Percentiles rank a stretch among this genome's conserved stretches.
phyloP scores from a whole-genome alignment of 805 yeast species.

The Metschnikowia vanudenii region DNA sequence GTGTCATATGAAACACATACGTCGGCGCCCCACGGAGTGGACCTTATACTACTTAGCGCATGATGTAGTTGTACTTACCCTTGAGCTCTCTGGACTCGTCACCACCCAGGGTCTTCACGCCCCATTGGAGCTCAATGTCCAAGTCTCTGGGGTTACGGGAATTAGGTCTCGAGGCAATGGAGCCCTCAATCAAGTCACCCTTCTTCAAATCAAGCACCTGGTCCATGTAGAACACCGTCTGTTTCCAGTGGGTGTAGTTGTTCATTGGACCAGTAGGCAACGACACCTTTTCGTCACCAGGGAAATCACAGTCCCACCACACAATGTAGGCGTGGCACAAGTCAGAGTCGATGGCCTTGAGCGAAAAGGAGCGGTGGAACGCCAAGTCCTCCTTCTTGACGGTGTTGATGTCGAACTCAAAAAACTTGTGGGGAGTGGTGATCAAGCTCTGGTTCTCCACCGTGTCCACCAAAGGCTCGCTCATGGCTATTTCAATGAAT shows the following conservation, averaged over 20 bases:
- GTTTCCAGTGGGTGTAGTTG: conserved; percentile 98
- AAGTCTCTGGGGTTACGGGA: conserved; percentile 79
- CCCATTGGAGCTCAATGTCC: conserved; percentile 73
- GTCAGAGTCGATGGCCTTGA: conserved; percentile 77
- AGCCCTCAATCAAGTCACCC: conserved; percentile 76
- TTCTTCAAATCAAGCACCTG: conserved; percentile 73
- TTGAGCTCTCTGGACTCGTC: conserved; percentile 51
- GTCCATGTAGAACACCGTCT: conserved; percentile 87
- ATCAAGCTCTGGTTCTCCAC: conserved; percentile 73
- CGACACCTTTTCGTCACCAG: conserved; percentile 60
- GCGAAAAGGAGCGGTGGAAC: conserved; percentile 65
- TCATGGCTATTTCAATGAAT: conserved; percentile 79
- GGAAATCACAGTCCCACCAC: conserved; percentile 95
- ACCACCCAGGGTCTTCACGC: conserved; percentile 41
- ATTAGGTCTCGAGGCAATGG: conserved; percentile 75
- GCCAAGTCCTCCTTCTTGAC: conserved; percentile 80
- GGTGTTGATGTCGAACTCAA: conserved; percentile 87
- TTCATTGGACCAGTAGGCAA: conserved; percentile 96
- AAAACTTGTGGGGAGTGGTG: conserved; percentile 68
- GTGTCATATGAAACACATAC: no score
- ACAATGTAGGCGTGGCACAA: conserved; percentile 83
- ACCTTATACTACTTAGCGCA: conserved; percentile 68
- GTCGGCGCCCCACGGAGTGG: no score
- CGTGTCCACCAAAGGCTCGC: conserved; percentile 94
- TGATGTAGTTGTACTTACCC: conserved; percentile 65